phyloP scores from a whole-genome alignment of 1,284 basidiomycete genomes.

The Ustilago hordei region DNA sequence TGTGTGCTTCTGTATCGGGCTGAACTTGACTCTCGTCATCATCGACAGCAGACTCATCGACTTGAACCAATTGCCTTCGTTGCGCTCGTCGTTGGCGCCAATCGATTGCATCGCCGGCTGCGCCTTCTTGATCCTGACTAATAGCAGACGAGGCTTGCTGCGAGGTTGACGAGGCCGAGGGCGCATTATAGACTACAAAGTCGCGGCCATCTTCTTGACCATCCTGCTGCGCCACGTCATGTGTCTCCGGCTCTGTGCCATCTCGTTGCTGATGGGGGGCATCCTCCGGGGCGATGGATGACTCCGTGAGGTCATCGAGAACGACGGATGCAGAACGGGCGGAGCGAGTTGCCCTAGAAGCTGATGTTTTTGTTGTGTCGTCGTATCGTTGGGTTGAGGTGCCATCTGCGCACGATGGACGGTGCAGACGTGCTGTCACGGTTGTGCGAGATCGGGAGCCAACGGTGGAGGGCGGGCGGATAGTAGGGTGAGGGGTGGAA shows the following conservation, averaged over 20 bases:
- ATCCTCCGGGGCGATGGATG: conserved; percentile 45
- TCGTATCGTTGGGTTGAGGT: conserved; percentile 25
- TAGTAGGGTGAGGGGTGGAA: conserved; percentile 41
- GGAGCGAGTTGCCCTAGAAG: conserved; percentile 31
- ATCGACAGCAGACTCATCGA: conserved; percentile 39
- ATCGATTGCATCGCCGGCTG: conserved; percentile 14
- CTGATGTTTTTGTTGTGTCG: conserved; percentile 37
- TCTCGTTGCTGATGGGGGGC: conserved; percentile 5
- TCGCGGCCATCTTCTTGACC: conserved; percentile 22
- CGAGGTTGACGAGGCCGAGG: conserved; percentile 14
- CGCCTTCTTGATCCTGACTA: background rate
- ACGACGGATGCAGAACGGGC: conserved; percentile 36
- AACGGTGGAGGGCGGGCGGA: conserved; percentile 39
- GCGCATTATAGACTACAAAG: conserved; percentile 38
- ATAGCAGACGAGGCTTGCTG: conserved; percentile 10
- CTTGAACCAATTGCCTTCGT: conserved; percentile 34
- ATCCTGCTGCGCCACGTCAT: background rate
- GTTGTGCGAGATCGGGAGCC: conserved; percentile 44
- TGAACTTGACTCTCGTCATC: conserved; percentile 28
- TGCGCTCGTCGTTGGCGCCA: conserved; percentile 38
- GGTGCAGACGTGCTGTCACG: conserved; percentile 41
- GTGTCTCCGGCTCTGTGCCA: background rate
- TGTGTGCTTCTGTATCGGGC: conserved; percentile 4
- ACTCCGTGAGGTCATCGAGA: conserved; percentile 48
- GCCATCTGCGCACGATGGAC: conserved; percentile 16